Evolutionary conservation across 2,329 filamentous ascomycete species (phyloP).

Genomic region (Fusarium heterosporum): DNA sequence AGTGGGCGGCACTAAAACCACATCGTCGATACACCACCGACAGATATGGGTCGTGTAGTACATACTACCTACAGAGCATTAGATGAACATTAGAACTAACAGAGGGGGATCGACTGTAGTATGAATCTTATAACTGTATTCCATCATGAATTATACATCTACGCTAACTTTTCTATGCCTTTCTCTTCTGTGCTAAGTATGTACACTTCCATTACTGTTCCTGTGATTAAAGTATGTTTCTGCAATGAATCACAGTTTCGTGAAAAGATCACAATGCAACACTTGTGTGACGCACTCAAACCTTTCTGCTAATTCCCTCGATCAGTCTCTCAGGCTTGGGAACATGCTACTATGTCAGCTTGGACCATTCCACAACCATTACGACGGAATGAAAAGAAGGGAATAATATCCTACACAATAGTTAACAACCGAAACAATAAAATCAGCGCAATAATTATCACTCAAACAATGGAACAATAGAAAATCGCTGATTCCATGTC

Average conservation of each 20-base stretch:
- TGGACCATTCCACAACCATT: no score
- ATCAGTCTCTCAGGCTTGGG: not conserved
- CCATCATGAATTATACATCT: no score
- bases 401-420: not conserved
- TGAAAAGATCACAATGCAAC: not conserved
- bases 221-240: not conserved
- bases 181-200: no score
- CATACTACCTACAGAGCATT: not conserved
- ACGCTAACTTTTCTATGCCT: no score
- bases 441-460: not conserved
- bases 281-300: not conserved
- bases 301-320: not conserved
- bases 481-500: not conserved
- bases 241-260: not conserved
- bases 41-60: not conserved
- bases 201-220: not conserved
- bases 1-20: not conserved
- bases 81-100: no score
- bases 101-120: no score
- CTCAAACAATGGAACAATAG: constrained; percentile 1
- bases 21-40: not conserved
- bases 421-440: not conserved
- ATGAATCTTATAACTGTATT: no score
- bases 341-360: not conserved
- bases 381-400: no score